Evolutionary conservation across 805 yeast genomes (phyloP).

Genomic region (Zygosaccharomyces gambellarensis): DNA sequence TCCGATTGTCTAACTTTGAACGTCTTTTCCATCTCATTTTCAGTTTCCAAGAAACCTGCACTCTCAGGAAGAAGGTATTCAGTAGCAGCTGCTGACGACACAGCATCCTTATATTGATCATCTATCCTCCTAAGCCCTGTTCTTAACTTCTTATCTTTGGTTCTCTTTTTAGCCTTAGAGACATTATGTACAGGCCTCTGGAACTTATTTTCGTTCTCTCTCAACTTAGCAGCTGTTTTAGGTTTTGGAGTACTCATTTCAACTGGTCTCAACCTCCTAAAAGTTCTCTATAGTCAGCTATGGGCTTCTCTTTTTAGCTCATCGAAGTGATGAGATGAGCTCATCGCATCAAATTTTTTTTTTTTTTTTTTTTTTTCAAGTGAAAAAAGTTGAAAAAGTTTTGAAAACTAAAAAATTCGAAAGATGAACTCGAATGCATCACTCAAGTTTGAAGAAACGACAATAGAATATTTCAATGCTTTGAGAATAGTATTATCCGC

Average conservation of each 20-base stretch:
- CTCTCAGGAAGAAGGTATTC: slow-evolving; percentile 83
- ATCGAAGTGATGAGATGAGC: slow-evolving; percentile 4
- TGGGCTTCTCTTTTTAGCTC: not conserved
- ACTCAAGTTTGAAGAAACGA: too few species aligned
- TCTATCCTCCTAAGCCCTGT: slow-evolving; percentile 66
- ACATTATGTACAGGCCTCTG: slow-evolving; percentile 28
- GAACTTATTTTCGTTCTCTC: slow-evolving; percentile 32
- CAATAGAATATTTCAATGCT: too few species aligned
- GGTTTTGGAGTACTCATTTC: slow-evolving; percentile 4
- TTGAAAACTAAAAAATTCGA: not conserved
- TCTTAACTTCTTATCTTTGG: slow-evolving; percentile 57
- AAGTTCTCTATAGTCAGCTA: not conserved
- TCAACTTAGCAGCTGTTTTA: slow-evolving; percentile 12
- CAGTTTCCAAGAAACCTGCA: slow-evolving; percentile 85
- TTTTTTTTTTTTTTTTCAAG: not conserved
- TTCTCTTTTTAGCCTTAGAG: slow-evolving; percentile 20
- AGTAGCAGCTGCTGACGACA: slow-evolving; percentile 78
- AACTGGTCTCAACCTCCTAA: not conserved
- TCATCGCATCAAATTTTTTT: slow-evolving; percentile 6
- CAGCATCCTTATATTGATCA: slow-evolving; percentile 68
- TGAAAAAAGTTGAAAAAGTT: not conserved
- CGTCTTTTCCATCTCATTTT: slow-evolving; percentile 87
- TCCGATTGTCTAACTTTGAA: slow-evolving; percentile 80
- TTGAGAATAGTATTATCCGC: too few species aligned
- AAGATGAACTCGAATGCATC: not conserved